phyloP scores from a whole-genome alignment of 169 alveolate genomes.

The Babesia gibsoni region DNA sequence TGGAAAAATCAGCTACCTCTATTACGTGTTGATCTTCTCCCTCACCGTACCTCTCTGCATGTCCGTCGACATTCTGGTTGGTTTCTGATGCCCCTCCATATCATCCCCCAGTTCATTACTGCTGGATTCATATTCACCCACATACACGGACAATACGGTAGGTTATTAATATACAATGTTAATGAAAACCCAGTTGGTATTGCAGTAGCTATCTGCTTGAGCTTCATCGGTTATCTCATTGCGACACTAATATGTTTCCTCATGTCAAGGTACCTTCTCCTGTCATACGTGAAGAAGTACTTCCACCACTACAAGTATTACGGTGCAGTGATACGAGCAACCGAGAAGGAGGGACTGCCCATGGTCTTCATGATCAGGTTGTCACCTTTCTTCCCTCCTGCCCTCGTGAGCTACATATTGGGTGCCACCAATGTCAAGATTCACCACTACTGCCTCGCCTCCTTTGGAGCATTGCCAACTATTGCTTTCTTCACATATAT shows the following conservation, averaged over 20 bases:
- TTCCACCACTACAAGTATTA: constrained; percentile 44
- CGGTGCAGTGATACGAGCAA: constrained; percentile 41
- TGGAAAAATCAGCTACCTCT: constrained; percentile 33
- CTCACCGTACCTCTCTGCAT: constrained; percentile 34
- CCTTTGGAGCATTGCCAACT: constrained; percentile 50
- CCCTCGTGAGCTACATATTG: constrained; percentile 57
- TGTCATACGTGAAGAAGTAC: constrained; percentile 13
- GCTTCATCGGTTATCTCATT: constrained; percentile 50
- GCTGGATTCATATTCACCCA: constrained; percentile 61
- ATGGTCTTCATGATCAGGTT: constrained; percentile 61
- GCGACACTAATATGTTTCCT: constrained; percentile 53
- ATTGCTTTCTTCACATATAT: constrained; percentile 37
- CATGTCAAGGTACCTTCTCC: constrained; percentile 43
- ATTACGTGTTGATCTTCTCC: constrained; percentile 32
- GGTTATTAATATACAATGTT: background rate
- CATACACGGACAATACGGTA: constrained; percentile 38
- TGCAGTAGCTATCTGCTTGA: background rate
- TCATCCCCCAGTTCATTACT: constrained; percentile 14
- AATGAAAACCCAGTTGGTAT: constrained; percentile 27
- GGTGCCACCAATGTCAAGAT: constrained; percentile 52
- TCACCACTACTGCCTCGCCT: constrained; percentile 27
- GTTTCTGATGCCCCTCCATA: background rate
- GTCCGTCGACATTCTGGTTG: constrained; percentile 43
- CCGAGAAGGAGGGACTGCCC: constrained; percentile 46
- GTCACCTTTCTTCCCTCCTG: constrained; percentile 63